Conservation (phyloP, 768 basidiomycete genomes). For the Lactarius tabidus region DNA sequence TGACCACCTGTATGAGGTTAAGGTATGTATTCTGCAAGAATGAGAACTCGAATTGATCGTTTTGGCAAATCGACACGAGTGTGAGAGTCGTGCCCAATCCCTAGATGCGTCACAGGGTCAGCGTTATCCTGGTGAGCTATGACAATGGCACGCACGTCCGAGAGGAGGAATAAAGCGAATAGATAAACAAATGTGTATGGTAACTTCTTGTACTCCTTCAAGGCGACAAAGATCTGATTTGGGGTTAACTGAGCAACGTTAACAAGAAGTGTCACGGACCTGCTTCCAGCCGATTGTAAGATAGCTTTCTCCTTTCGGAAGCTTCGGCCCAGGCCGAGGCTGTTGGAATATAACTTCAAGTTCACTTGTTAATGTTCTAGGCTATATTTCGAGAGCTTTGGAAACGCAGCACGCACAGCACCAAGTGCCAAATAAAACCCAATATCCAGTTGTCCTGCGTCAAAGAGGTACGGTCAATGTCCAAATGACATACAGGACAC, state of each 20-base stretch:
- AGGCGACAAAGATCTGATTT: constrained; percentile 67
- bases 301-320: constrained; percentile 75
- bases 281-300: constrained; percentile 85
- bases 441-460: constrained; percentile 61
- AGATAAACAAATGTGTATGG: constrained; percentile 83
- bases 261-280: constrained; percentile 33
- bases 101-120: constrained; percentile 34
- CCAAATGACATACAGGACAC: not conserved
- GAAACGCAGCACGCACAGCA: constrained; percentile 64
- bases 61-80: constrained; percentile 71
- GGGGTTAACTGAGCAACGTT: not conserved
- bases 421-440: constrained; percentile 80
- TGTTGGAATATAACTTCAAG: constrained; percentile 73
- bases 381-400: not conserved
- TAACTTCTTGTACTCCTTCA: constrained; percentile 70
- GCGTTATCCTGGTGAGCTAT: not conserved
- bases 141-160: constrained; percentile 8
- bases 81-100: constrained; percentile 79
- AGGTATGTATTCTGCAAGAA: constrained; percentile 80
- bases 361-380: not conserved
- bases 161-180: constrained; percentile 29
- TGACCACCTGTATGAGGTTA: constrained; percentile 69
- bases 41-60: constrained; percentile 75
- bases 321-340: constrained; percentile 73
- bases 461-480: not conserved